A percentile compares a stretch with the other conserved stretches of the same genome.
Conservation (phyloP, 805 yeast genomes). For the Priceomyces melissophilus region DNA sequence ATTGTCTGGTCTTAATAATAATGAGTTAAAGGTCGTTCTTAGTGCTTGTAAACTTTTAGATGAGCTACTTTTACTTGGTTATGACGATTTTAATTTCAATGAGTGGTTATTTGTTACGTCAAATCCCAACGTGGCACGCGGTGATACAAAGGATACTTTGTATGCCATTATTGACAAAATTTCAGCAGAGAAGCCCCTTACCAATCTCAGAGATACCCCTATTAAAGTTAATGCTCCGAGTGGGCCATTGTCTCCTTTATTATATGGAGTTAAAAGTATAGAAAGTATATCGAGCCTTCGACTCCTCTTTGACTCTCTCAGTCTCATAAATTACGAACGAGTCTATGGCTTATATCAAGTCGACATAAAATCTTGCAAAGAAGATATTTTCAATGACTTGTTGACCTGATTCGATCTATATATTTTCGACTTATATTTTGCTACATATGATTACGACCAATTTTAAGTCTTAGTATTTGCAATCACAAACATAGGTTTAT, state of each 20-base stretch:
- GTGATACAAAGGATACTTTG: slow-evolving; percentile 12
- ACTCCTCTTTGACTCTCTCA: slow-evolving; percentile 62
- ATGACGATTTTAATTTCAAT: slow-evolving; percentile 71
- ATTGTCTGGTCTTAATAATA: slow-evolving; percentile 22
- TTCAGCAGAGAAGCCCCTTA: slow-evolving; percentile 29
- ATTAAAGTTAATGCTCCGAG: slow-evolving; percentile 34
- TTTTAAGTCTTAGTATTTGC: neutral
- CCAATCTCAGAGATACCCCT: slow-evolving; percentile 32
- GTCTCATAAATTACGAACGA: slow-evolving; percentile 63
- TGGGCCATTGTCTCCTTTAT: slow-evolving; percentile 40
- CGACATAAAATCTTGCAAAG: slow-evolving; percentile 42
- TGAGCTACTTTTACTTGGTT: slow-evolving; percentile 58
- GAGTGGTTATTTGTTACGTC: slow-evolving; percentile 88
- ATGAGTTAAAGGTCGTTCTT: slow-evolving; percentile 43
- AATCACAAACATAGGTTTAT: neutral
- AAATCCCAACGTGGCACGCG: slow-evolving; percentile 55
- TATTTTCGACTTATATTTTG: neutral
- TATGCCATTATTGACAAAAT: slow-evolving; percentile 48
- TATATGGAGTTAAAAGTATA: slow-evolving; percentile 40
- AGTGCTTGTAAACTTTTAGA: slow-evolving; percentile 79
- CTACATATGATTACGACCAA: neutral
- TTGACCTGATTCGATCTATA: slow-evolving; percentile 1
- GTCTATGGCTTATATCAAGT: slow-evolving; percentile 47
- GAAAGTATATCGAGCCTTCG: slow-evolving; percentile 46
- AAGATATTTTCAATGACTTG: slow-evolving; percentile 60